Evolutionary conservation across 176 grass and related monocot species (phyloP), one percentile per base, ranked within the genome.

Genomic region (Thinopyrum elongatum): DNA sequence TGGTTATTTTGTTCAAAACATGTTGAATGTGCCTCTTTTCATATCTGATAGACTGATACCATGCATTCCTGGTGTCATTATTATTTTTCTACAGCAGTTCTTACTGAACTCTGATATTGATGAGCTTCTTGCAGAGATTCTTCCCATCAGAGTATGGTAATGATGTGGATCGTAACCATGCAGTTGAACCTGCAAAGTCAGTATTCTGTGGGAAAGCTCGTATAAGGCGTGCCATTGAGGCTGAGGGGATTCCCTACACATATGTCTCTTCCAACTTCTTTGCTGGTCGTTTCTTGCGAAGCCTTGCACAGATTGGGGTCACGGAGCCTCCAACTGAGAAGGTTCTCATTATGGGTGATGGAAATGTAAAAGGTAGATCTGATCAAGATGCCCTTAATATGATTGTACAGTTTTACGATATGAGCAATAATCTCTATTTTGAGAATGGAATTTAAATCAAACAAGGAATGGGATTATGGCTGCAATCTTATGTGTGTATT

Each of bases 321-420:
- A 38, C 33, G 4, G 58, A 23, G 41, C 82, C 77, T 47, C 90
- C 86, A 78, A 89, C 39, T 0, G 90, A 92, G 62, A 88, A 89
- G 26, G 74, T 89, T 82, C 28, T 78, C 72, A 78, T 92, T 47
- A 35, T 92, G 67, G 90, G 86, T 21, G 86, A 92, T 76, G 90
- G 86, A 34, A 89, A 92, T 71, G 73, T 79, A 30, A 89, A 89
- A 92, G 90, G 90, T 86, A 65, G 81, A 41, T 25, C 12, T 73
- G 26, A 74, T 87, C 28, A 77, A 57, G 49, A 77, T 57, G 49
- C 49, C 17, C 17, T 65, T 80, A 42, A 15, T 44, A 70, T 28
- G 34, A 62, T 25, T 78, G 30, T 60, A 23, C 14, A 3, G 26
- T 41, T 64, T 29, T 29, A 21, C 0, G 36, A 21, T 42, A 44